phyloP scores from a whole-genome alignment of 257 asterid genomes.

The Voacanga thouarsii region DNA sequence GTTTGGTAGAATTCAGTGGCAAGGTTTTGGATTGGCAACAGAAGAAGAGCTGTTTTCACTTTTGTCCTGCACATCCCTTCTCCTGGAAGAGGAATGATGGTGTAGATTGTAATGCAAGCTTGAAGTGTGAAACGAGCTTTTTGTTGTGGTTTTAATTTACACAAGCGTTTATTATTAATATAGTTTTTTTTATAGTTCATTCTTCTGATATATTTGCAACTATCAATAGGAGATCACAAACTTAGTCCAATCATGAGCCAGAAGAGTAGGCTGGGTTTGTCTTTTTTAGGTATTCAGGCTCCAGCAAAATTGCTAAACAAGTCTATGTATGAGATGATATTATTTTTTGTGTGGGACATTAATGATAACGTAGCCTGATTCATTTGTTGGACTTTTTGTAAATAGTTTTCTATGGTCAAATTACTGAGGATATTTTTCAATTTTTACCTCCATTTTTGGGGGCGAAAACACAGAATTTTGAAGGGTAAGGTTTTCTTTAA shows the following conservation, averaged over 20 bases:
- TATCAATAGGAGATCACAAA: not conserved
- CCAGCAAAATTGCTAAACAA: not conserved
- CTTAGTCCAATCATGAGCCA: not conserved
- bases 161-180: not conserved
- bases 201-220: not conserved
- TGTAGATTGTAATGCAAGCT: not conserved
- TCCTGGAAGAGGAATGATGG: conserved; percentile 51
- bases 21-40: conserved; percentile 74
- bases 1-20: conserved; percentile 89
- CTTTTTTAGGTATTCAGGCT: not conserved
- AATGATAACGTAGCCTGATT: not conserved
- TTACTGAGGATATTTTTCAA: too few species aligned
- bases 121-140: not conserved
- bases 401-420: too few species aligned
- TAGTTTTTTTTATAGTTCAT: not conserved
- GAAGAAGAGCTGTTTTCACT: conserved; percentile 78
- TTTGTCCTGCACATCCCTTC: conserved; percentile 57
- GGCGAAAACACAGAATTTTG: too few species aligned
- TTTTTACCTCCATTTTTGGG: too few species aligned
- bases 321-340: not conserved
- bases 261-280: not conserved
- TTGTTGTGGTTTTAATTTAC: not conserved
- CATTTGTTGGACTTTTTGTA: not conserved
- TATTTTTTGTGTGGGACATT: not conserved
- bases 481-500: too few species aligned